A percentile compares a stretch with the other conserved stretches of the same genome.
Conservation (phyloP, 768 basidiomycete species). For the Lentinus tigrinus region DNA sequence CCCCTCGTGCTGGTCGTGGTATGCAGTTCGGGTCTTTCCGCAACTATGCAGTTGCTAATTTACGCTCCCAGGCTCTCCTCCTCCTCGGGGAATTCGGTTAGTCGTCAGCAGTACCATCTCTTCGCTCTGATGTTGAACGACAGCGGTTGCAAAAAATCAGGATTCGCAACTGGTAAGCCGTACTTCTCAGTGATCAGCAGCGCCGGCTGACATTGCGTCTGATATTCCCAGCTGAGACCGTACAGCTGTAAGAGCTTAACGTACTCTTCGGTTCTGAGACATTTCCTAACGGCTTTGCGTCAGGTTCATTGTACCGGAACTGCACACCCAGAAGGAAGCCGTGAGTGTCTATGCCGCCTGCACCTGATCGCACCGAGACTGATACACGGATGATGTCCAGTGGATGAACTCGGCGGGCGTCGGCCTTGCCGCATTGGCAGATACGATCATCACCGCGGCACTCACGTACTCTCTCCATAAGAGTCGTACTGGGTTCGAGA, state of each 20-base stretch:
- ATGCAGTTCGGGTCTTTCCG: no score
- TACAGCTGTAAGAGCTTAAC: background rate
- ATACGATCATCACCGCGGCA: slow-evolving; percentile 1
- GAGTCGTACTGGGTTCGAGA: slow-evolving; percentile 6
- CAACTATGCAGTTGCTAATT: background rate
- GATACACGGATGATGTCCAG: background rate
- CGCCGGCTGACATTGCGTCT: background rate
- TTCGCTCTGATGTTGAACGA: background rate
- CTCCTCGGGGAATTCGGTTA: background rate
- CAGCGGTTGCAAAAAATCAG: background rate
- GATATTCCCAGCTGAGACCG: background rate
- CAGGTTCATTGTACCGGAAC: background rate
- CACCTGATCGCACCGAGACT: background rate
- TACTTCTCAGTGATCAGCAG: background rate
- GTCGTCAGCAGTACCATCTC: background rate
- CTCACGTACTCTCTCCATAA: slow-evolving; percentile 1
- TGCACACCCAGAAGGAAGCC: slow-evolving; percentile 1
- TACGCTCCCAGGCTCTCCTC: background rate
- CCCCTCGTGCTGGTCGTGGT: background rate
- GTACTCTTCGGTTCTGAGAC: background rate
- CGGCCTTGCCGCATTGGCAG: slow-evolving; percentile 7
- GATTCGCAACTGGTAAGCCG: background rate
- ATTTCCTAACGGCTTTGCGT: background rate
- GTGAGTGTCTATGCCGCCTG: background rate
- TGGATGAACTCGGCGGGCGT: slow-evolving; percentile 14